Base-by-base conservation (phyloP, 495 filamentous ascomycete genomes). In the Evernia prunastri region DNA sequence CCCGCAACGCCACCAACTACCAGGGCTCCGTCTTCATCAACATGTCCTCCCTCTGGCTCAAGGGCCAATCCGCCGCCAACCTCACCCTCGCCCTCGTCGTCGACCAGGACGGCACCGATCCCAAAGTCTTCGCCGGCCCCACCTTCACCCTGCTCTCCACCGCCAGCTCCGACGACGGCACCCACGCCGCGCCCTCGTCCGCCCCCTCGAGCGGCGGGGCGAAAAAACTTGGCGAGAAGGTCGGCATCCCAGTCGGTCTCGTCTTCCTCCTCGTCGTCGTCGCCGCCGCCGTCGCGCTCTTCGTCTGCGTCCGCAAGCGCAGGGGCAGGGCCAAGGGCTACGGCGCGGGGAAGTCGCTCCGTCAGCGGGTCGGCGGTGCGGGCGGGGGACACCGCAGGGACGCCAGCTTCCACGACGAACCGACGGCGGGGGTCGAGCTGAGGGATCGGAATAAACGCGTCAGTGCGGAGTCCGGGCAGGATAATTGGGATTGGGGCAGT, bases 261-360 rank as follows among this genome's bases (percentile, higher is more conserved):
- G 59, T 68, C 63, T 8, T 63, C 36, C 33, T 68, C 36, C 33
- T 68, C 60, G 39, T 63, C 57, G 47, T 45, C 11, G 39, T 51
- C 9, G 33, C 59, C 60, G 20, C 25, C 20, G 43, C 29, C 4
- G 27, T 60, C 10, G 59, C 35, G 20, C 56, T 62, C 4, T 63
- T 68, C 36, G 6, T 80, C 23, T 73, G 73, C 25, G 66, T 73
- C 27, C 64, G 73, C 39, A 72, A 69, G 13, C 56, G 63, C 13
- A 64, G 66, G 18, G 66, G 62, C 15, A 64, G 66, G 18, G 66
- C 60, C 15, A 63, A 58, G 23, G 59, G 64, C 29, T 68, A 66
- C n/a, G 31, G 42, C 3, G 20, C 37, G 9, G 56, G 63, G 1
- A 43, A 57, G n/a, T 25, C 63, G 31, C 45, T 42, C 10, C 27